Conservation (phyloP, 1,284 basidiomycete species). For the Apiotrichum sp. region DNA sequence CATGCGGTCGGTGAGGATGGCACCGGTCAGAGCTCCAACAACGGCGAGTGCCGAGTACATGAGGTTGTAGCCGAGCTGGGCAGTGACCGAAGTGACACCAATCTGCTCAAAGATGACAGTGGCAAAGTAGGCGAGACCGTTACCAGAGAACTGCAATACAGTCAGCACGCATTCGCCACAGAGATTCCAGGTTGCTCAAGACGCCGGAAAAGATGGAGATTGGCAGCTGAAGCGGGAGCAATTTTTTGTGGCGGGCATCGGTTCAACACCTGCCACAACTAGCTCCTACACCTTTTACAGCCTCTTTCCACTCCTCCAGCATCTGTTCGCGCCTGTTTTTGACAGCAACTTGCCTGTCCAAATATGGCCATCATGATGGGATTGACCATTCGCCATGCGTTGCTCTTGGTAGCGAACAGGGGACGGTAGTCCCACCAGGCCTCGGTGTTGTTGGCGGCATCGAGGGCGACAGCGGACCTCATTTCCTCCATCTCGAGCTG, state of each 20-base stretch:
- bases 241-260: no score
- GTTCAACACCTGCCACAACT: no score
- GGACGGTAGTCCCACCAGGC: slow-evolving; percentile 52
- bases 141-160: slow-evolving; percentile 49
- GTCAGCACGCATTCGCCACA: no score
- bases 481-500: slow-evolving; percentile 55
- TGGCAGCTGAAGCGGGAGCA: no score
- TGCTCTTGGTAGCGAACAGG: neutral
- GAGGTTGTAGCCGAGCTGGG: slow-evolving; percentile 53
- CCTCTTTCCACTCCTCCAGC: no score
- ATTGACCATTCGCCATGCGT: slow-evolving; percentile 1
- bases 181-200: no score
- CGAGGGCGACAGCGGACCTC: slow-evolving; percentile 48
- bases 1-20: slow-evolving; percentile 10
- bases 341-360: no score
- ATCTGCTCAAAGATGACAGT: slow-evolving; percentile 28
- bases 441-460: slow-evolving; percentile 60
- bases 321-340: no score
- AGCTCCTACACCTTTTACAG: no score
- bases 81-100: slow-evolving; percentile 13
- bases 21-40: slow-evolving; percentile 46
- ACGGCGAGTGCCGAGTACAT: slow-evolving; percentile 53
- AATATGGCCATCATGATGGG: slow-evolving; percentile 17
- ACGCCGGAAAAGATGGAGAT: no score
- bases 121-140: slow-evolving; percentile 49